A percentile compares a stretch with the other conserved stretches of the same genome.
Conservation (phyloP, 139 green algal genomes). For the Klebsormidium nitens region DNA sequence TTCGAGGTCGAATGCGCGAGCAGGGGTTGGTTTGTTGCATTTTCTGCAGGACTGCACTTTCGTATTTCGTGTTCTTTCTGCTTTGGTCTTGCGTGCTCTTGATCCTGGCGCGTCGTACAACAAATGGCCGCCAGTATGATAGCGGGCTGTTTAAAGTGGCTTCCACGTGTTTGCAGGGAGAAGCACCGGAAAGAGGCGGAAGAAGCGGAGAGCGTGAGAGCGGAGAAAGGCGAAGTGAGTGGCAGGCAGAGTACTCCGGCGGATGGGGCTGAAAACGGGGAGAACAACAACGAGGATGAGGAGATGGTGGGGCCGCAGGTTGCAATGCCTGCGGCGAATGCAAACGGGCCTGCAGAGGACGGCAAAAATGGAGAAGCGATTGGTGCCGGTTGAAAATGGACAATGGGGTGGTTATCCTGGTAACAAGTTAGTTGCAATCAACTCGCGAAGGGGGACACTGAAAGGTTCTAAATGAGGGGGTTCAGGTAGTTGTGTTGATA, state of each 20-base stretch:
- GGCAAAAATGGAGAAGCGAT: not conserved
- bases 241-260: too few species aligned
- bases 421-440: too few species aligned
- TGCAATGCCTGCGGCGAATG: not conserved
- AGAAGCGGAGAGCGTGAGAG: not conserved
- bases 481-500: too few species aligned
- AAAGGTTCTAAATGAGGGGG: too few species aligned
- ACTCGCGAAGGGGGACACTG: too few species aligned
- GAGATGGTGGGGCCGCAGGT: not conserved
- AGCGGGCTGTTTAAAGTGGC: not conserved
- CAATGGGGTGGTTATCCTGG: too few species aligned
- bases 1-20: not conserved
- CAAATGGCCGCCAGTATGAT: not conserved
- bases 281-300: constrained; percentile 1
- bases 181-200: not conserved
- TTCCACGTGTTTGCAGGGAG: not conserved
- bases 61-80: too few species aligned
- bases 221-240: too few species aligned
- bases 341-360: not conserved
- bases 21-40: too few species aligned
- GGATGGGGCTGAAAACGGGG: not conserved
- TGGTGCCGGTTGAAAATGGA: not conserved
- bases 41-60: too few species aligned
- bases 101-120: too few species aligned
- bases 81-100: too few species aligned